Base-by-base conservation (phyloP, 176 grass and related monocot genomes). In the Neostapfia colusana region DNA sequence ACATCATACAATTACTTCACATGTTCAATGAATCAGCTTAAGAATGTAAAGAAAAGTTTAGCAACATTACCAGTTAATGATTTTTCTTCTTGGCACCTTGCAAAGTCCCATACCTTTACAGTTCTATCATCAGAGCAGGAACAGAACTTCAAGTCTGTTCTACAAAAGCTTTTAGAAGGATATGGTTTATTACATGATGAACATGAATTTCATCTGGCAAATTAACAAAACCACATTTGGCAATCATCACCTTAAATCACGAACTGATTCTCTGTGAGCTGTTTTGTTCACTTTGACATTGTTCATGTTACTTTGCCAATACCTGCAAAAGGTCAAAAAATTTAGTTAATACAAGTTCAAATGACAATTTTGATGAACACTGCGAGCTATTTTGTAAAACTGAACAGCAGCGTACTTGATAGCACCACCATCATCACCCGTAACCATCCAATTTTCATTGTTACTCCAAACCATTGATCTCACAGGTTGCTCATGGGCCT, bases 301-400 rank as follows among this genome's bases (percentile, higher is more conserved):
- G 74, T 99, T 99, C 95, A 99, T 99, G 77, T 99, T 99, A 85
- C 86, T 99, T 91, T 99, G 95, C 95, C 95, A 99, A 79, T 99
- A 99, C 83, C 95, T 99, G 65, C 20, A 69, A 62, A 72, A 48
- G 34, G 70, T 45, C 54, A n/a, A 76, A 79, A 82, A 75, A 7
- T 23, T 72, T 67, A 72, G 31, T 60, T 70, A 15, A 35, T 31
- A 45, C 8, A 24, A 81, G 12, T 76, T 53, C 78, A 71, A 45
- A 45, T 27, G 44, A 11, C 16, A 35, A n/a, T 56, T 80, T 76
- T 73, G 39, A 61, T 63, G 51, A 48, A 63, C 43, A 69, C 17
- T 21, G 39, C 36, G 21, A 67, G 41, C 25, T 67, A 67, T 5
- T 18, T 42, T 65, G 31, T 10, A 77, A 27, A 77, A 69, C 27